These are phyloP conservation scores for Phaeosphaeria sp. DNA, from an alignment of 2,329 filamentous ascomycete species.

Conservation along the genomic window DNA sequence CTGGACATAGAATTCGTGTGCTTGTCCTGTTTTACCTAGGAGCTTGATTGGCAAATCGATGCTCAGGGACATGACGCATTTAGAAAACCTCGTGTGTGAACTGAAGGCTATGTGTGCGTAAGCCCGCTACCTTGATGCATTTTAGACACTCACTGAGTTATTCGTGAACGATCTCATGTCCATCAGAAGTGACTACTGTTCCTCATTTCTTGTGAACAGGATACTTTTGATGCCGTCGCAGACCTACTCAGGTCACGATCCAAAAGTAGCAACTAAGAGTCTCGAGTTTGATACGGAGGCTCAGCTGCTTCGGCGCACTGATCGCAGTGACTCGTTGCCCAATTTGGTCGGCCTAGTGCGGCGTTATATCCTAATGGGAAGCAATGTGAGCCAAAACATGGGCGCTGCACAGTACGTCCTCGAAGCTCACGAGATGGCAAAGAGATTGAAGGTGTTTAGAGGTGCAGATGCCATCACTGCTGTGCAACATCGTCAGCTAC, in stretches of 20 bases:
- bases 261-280: neutral
- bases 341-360: neutral
- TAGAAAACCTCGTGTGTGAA: neutral
- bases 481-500: neutral
- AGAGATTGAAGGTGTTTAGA: neutral
- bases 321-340: neutral
- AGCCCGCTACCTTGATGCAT: neutral
- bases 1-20: no score
- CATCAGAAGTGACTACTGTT: neutral
- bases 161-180: neutral
- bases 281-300: neutral
- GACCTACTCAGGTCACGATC: neutral
- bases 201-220: neutral
- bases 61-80: neutral
- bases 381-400: neutral
- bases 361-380: neutral
- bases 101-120: neutral
- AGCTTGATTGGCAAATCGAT: neutral
- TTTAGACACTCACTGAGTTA: neutral
- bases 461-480: neutral
- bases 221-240: neutral
- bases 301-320: neutral
- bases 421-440: neutral
- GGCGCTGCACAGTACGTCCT: neutral
- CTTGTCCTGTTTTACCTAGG: no score